Conservation (phyloP, 2,329 filamentous ascomycete genomes). For the Fusarium veterinarium region DNA sequence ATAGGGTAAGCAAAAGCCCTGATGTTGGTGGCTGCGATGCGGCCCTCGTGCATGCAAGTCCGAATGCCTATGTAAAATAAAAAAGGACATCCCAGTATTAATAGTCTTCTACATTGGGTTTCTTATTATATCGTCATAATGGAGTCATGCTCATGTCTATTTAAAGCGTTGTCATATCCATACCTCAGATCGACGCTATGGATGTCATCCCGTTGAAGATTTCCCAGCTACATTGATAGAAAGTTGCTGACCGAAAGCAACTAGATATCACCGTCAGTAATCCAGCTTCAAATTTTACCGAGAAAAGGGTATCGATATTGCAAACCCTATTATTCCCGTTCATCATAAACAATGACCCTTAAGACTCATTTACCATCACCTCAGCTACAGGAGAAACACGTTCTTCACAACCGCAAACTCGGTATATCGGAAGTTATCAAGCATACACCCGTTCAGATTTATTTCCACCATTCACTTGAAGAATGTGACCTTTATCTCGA, state of each 20-base stretch:
- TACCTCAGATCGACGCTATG: not conserved
- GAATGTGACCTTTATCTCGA: conserved; percentile 24
- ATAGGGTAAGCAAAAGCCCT: not conserved
- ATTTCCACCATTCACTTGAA: conserved; percentile 31
- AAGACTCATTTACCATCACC: conserved; percentile 17
- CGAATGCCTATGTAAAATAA: not conserved
- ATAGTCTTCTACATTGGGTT: not conserved
- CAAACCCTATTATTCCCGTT: not conserved
- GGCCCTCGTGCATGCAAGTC: not conserved
- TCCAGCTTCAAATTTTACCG: too few species aligned
- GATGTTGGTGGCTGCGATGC: not conserved
- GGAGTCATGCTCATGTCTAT: not conserved
- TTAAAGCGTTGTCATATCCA: not conserved
- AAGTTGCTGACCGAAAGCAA: not conserved
- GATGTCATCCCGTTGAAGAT: not conserved
- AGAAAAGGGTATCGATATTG: not conserved
- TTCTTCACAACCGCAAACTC: conserved; percentile 2
- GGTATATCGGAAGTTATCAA: not conserved
- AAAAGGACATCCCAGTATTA: not conserved
- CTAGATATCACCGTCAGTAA: not conserved
- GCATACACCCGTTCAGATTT: conserved; percentile 13
- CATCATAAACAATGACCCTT: conserved; percentile 16
- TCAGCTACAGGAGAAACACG: conserved; percentile 8
- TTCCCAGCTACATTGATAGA: too few species aligned
- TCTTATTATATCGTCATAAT: not conserved